Conservation (phyloP, 257 asterid genomes). For the Mentha longifolia region DNA sequence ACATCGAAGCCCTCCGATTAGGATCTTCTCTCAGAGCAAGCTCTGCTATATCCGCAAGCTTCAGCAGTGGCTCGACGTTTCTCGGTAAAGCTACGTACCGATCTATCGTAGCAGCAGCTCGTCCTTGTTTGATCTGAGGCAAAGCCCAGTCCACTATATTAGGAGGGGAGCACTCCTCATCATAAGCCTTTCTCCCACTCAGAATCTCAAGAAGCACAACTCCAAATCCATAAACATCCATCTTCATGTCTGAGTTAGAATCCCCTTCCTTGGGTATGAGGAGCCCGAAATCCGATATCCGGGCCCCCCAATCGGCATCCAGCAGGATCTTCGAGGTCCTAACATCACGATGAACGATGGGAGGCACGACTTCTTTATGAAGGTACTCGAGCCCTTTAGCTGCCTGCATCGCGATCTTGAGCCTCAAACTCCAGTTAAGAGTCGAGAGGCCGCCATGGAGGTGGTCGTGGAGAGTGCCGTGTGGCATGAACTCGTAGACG, state of each 20-base stretch:
- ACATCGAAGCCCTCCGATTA: conserved; percentile 54
- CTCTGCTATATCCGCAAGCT: conserved; percentile 86
- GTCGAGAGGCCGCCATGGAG: conserved; percentile 88
- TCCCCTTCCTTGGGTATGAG: conserved; percentile 63
- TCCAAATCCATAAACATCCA: conserved; percentile 81
- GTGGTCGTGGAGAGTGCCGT: conserved; percentile 93
- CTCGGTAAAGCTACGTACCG: conserved; percentile 73
- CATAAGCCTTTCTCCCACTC: conserved; percentile 80
- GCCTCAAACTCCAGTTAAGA: conserved; percentile 70
- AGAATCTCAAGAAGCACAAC: conserved; percentile 86
- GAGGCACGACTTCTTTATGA: conserved; percentile 76
- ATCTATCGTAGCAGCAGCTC: conserved; percentile 81
- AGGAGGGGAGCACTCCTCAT: conserved; percentile 71
- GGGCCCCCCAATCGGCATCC: conserved; percentile 81
- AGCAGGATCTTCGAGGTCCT: conserved; percentile 88
- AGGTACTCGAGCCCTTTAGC: conserved; percentile 86
- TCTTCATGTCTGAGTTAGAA: conserved; percentile 48
- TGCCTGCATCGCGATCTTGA: conserved; percentile 80
- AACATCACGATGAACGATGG: conserved; percentile 79
- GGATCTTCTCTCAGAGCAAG: conserved; percentile 75
- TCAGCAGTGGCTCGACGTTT: conserved; percentile 88
- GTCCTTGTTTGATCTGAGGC: conserved; percentile 74
- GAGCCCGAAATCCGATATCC: conserved; percentile 75
- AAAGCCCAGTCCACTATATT: conserved; percentile 84
- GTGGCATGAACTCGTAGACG: conserved; percentile 89